These are phyloP conservation scores for Flaveria linearis DNA, from an alignment of 129 eudicot genomes.

Conservation along the genomic window DNA sequence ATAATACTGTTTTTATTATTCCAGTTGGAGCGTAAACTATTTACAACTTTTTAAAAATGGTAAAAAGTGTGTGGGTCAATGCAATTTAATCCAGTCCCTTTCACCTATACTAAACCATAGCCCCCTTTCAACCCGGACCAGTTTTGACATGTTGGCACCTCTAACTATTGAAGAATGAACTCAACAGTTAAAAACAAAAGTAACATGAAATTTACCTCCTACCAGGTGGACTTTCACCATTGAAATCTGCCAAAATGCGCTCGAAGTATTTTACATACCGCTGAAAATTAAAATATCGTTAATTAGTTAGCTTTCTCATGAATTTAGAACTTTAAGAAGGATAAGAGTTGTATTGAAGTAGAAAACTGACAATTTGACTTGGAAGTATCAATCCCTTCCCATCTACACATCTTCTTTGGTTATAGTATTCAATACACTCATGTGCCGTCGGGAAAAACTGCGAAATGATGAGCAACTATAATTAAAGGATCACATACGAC, in stretches of 20 bases:
- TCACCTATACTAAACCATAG: not conserved
- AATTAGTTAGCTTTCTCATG: constrained; percentile 20
- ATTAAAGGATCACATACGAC: not conserved
- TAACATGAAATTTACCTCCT: constrained; percentile 59
- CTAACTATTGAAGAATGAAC: constrained; percentile 11
- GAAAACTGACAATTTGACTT: constrained; percentile 85
- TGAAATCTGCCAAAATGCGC: constrained; percentile 54
- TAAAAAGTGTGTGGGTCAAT: not conserved
- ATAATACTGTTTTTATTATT: not conserved
- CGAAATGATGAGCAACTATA: not conserved
- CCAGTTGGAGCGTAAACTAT: not conserved
- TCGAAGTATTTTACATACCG: constrained; percentile 95
- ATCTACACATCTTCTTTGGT: constrained; percentile 91
- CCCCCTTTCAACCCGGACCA: not conserved
- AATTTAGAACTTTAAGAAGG: constrained; percentile 2
- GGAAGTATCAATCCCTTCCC: constrained; percentile 93
- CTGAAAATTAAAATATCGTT: constrained; percentile 39
- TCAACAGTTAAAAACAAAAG: constrained; percentile 20
- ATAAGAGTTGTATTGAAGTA: constrained; percentile 17
- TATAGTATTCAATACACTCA: constrained; percentile 84
- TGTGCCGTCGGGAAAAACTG: constrained; percentile 92
- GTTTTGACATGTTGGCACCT: constrained; percentile 4
- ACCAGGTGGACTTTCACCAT: constrained; percentile 79
- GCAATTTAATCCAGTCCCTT: not conserved
- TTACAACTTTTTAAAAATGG: not conserved